Evolutionary conservation across 257 asterid species (phyloP).

Genomic region (Mentha longifolia): DNA sequence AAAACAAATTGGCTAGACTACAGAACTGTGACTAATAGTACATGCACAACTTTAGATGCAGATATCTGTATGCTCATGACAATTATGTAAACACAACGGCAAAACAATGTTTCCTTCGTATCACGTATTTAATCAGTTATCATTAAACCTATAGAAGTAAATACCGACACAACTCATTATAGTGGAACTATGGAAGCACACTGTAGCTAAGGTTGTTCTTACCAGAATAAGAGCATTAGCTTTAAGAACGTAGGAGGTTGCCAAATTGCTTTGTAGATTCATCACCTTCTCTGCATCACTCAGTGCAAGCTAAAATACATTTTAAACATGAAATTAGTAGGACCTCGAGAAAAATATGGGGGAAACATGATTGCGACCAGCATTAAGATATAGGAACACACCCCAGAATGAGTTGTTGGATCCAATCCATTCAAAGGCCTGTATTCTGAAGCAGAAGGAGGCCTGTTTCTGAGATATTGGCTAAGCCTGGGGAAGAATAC

Average conservation of each 20-base stretch:
- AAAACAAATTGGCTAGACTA: not conserved
- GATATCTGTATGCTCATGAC: not conserved
- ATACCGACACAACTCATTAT: constrained; percentile 15
- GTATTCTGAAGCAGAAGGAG: constrained; percentile 79
- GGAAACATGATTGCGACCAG: constrained; percentile 1
- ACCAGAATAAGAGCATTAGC: constrained; percentile 95
- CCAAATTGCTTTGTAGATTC: constrained; percentile 48
- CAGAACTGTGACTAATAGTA: not conserved
- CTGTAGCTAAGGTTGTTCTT: constrained; percentile 38
- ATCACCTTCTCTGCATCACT: constrained; percentile 94
- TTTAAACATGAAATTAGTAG: constrained; percentile 19
- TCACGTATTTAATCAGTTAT: constrained; percentile 1
- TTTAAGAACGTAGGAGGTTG: constrained; percentile 67
- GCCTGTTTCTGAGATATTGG: constrained; percentile 74
- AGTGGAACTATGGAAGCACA: constrained; percentile 15
- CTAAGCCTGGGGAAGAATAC: constrained; percentile 55
- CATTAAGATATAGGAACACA: constrained; percentile 31
- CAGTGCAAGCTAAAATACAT: constrained; percentile 71
- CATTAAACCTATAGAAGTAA: constrained; percentile 19
- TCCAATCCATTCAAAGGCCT: constrained; percentile 88
- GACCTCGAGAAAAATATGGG: not conserved
- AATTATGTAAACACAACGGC: constrained; percentile 9
- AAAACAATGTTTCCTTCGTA: not conserved
- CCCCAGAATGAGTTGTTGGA: constrained; percentile 96
- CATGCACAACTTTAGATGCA: constrained; percentile 5